phyloP scores from a whole-genome alignment of 164 flowering plant species.

The Umbellularia californica region DNA sequence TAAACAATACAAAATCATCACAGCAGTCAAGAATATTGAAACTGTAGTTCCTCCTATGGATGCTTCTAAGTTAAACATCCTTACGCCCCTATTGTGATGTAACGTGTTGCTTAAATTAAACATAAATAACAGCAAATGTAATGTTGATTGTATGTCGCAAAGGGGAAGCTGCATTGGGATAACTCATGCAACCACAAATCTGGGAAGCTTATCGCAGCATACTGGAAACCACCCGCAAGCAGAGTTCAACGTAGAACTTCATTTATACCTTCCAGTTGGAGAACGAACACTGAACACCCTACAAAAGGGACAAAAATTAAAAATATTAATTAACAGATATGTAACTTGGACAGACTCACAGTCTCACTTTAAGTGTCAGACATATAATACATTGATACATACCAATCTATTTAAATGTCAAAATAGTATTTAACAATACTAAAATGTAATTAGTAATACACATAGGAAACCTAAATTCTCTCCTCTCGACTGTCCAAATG shows the following conservation, averaged over 20 bases:
- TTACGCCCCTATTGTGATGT: neutral
- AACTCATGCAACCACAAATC: neutral
- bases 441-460: neutral
- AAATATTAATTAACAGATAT: too few species aligned
- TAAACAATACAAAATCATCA: too few species aligned
- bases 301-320: neutral
- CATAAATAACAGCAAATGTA: neutral
- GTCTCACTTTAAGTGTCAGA: neutral
- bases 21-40: too few species aligned
- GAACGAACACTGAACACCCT: neutral
- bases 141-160: neutral
- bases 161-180: neutral
- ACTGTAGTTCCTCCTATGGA: too few species aligned
- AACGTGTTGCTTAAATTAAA: too few species aligned
- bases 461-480: neutral
- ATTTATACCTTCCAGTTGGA: neutral
- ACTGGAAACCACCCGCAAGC: neutral
- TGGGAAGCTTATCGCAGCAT: neutral
- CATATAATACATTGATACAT: neutral
- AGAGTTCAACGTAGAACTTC: neutral
- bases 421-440: neutral
- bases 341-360: neutral
- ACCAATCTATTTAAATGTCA: neutral
- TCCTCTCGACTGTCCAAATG: neutral
- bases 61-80: neutral